Base-by-base conservation (phyloP, 2,329 filamentous ascomycete genomes). In the Biscogniauxia mediterranea region DNA sequence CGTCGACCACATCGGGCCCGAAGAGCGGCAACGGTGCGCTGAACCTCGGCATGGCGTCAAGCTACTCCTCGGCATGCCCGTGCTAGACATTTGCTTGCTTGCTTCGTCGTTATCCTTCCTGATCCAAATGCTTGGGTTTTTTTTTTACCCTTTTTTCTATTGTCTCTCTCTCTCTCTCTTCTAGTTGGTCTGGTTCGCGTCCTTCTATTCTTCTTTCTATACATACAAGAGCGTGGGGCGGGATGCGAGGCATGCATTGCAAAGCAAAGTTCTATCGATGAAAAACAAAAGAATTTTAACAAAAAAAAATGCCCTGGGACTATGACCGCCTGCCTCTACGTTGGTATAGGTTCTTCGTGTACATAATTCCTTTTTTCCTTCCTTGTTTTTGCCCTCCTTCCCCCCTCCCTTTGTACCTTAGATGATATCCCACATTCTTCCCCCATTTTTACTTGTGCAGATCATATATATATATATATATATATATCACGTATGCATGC, bases 21-120 rank as follows among this genome's bases (percentile, higher is more conserved):
- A 68, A 69, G 32, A 62, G 66, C 49, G 64, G 59, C 23, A 65
- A 70, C 32, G 65, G 70, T 26, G 69, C 69, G 38, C 68, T 78
- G 8, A 70, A 69, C 38, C 66, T 76, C 46, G 69, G 66, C 21
- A 65, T 66, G 21, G 69, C 62, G 19, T 66, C 69, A 3, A 61
- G 64, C 42, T 72, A 71, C 56, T 64, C 66, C 20, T 70, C 69
- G 6, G 65, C 68, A 42, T 71, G 70, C 42, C 65, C 70, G 21
- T 72, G 69, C 58, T 72, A 62, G 64, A n/a, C 2, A 46, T 11
- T 46, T 5, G 5, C 6, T 46, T 17, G 17, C 25, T 11, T 50
- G 23, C 26, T 26, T 19, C 6, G 2, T 46, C 38, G 13, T 46
- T 15, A 11, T 46, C 64, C 55, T 67, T 62, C 68, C 71, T 23